Base-by-base conservation (phyloP, 176 grass and related monocot species). In the Carex parvula region DNA sequence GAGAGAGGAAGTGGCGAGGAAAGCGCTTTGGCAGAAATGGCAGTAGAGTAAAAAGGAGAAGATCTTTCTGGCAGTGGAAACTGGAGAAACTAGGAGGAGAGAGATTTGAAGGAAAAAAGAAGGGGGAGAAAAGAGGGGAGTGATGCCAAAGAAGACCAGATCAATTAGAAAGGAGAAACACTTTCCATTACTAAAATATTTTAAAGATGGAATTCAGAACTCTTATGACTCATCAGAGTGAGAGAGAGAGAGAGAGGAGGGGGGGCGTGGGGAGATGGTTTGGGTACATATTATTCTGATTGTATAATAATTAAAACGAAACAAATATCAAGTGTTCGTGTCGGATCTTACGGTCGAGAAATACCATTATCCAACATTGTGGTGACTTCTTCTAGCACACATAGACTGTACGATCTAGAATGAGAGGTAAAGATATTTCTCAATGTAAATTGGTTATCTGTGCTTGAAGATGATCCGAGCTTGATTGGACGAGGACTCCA, bases 91-190 rank as follows among this genome's bases (percentile, higher is more conserved):
- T 7, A 16, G 44, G 50, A 84, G 33, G 53, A 46, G 48, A 64
- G 41, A 11, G 83, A 84, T 52, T 70, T 17, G 64, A 59, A 56
- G 64, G 68, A n/a, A 32, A 8, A 52, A 50, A 37, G 18, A 37
- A 18, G 10, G 44, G 37, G 0, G 42, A 24, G 41, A 30, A 60
- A 58, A 9, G 54, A 74, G 20, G 69, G 33, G 83, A 64, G 83
- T 41, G 79, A 82, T 52, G 62, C 54, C 39, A 63, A 63, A 77
- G 60, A 77, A 59, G 83, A 21, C 39, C 21, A 77, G 70, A 62
- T 60, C 69, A 85, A 69, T 74, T 72, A 62, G 83, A 85, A 77
- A 85, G 83, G 70, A 73, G 83, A 52, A 77, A 16, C 83, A 85
- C 70, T 77, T 85, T 85, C 60, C 80, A 82, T 66, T 66, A 53